A percentile compares a stretch with the other conserved stretches of the same genome.
Evolutionary conservation across 306 rosid species (phyloP).

Genomic region (Gastrolobium bilobum): DNA sequence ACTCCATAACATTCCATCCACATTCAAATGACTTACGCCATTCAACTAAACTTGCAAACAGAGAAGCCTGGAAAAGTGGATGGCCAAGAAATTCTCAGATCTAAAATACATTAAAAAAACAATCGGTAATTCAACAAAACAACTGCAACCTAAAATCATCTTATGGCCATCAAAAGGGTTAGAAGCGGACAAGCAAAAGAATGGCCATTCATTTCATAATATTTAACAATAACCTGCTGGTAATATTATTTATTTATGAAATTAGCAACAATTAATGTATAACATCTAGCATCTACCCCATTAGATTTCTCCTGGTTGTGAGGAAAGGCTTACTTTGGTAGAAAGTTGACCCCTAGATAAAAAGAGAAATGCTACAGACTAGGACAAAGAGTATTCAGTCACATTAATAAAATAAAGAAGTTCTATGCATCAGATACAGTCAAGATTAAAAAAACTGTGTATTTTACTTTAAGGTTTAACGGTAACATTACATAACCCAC

Average conservation of each 20-base stretch:
- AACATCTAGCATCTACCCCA: slow-evolving; percentile 21
- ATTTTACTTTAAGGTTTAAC: slow-evolving; percentile 4
- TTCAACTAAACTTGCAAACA: slow-evolving; percentile 22
- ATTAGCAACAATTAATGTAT: not conserved
- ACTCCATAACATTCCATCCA: slow-evolving; percentile 47
- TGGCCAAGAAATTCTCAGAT: slow-evolving; percentile 15
- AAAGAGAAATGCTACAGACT: not conserved
- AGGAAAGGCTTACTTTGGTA: slow-evolving; percentile 12
- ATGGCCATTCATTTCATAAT: not conserved
- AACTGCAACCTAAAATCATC: slow-evolving; percentile 1
- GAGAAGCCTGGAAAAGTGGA: slow-evolving; percentile 31
- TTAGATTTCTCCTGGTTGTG: not conserved
- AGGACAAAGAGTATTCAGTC: not conserved
- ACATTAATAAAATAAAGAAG: not conserved
- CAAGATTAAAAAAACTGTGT: not conserved
- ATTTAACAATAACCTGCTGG: slow-evolving; percentile 1
- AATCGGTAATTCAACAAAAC: not conserved
- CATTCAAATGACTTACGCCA: slow-evolving; percentile 22
- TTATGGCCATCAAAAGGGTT: not conserved
- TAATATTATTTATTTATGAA: slow-evolving; percentile 21
- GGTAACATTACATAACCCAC: not conserved
- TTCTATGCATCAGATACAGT: not conserved
- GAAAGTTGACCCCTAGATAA: slow-evolving; percentile 23
- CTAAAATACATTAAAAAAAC: slow-evolving; percentile 24
- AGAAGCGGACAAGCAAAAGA: not conserved